Evolutionary conservation across 768 basidiomycete genomes (phyloP).

Genomic region (Psilocybe cyanescens): DNA sequence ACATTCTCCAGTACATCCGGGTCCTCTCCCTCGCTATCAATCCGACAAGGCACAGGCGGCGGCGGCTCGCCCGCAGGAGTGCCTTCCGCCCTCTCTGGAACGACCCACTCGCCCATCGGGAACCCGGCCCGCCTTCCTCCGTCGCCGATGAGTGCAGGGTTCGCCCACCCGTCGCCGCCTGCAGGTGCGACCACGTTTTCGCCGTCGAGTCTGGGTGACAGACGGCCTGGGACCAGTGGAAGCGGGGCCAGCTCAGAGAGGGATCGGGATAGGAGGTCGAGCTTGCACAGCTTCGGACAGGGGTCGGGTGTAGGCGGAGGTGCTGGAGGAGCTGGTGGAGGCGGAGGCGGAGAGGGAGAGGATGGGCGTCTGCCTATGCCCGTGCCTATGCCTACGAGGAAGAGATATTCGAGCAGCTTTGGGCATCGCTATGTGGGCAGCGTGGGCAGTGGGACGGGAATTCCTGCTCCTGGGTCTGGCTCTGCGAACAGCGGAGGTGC

Average conservation of each 20-base stretch:
- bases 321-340: not conserved
- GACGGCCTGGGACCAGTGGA: constrained; percentile 25
- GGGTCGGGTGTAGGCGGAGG: not conserved
- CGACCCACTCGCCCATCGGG: constrained; percentile 7
- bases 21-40: constrained; percentile 37
- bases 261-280: constrained; percentile 19
- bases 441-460: constrained; percentile 32
- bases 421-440: constrained; percentile 63
- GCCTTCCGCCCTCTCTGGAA: constrained; percentile 20
- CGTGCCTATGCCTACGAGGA: constrained; percentile 40
- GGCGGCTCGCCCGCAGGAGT: constrained; percentile 6
- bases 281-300: constrained; percentile 16
- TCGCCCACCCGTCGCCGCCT: constrained; percentile 22
- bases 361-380: constrained; percentile 13
- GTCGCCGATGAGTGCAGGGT: constrained; percentile 27
- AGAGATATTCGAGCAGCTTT: constrained; percentile 81
- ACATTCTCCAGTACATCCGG: constrained; percentile 36
- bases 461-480: constrained; percentile 30
- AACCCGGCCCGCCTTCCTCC: constrained; percentile 25
- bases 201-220: constrained; percentile 33
- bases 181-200: constrained; percentile 17
- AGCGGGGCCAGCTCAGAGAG: constrained; percentile 21
- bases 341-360: constrained; percentile 18
- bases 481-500: constrained; percentile 33
- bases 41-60: constrained; percentile 27